These are phyloP conservation scores for Carex littledalei DNA, from an alignment of 176 grass and related monocot genomes.

Conservation along the genomic window DNA sequence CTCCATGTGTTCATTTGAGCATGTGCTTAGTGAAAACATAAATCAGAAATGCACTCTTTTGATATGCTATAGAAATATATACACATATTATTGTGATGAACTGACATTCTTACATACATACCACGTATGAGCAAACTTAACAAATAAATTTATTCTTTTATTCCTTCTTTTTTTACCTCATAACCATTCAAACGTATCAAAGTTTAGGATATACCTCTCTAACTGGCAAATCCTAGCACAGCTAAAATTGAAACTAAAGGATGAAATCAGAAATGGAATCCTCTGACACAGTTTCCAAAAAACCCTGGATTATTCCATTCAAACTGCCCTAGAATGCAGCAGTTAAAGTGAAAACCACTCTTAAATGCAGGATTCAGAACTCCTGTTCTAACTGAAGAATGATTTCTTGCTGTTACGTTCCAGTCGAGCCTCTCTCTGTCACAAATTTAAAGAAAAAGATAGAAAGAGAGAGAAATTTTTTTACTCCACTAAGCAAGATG, in stretches of 20 bases:
- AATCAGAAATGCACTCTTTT: not conserved
- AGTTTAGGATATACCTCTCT: not conserved
- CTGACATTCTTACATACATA: not conserved
- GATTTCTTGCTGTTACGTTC: conserved; percentile 58
- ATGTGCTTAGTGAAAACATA: not conserved
- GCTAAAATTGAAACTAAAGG: not conserved
- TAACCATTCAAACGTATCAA: not conserved
- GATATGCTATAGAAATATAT: not conserved
- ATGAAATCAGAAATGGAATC: conserved; percentile 4
- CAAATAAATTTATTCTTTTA: not conserved
- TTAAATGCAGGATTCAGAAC: not conserved
- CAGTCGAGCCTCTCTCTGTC: conserved; percentile 73
- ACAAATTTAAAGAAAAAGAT: not conserved
- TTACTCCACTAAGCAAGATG: not conserved
- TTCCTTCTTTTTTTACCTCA: not conserved
- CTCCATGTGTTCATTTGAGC: not conserved
- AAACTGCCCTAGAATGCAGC: not conserved
- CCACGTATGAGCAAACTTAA: not conserved
- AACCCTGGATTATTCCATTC: not conserved
- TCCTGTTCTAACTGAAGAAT: conserved; percentile 33
- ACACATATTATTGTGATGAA: not conserved
- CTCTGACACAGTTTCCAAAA: not conserved
- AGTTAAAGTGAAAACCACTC: not conserved
- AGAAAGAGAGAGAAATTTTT: not conserved
- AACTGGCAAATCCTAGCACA: not conserved